A percentile compares a stretch with the other conserved stretches of the same genome.
phyloP scores from a whole-genome alignment of 495 filamentous ascomycete species.

The Choiromyces venosus region DNA sequence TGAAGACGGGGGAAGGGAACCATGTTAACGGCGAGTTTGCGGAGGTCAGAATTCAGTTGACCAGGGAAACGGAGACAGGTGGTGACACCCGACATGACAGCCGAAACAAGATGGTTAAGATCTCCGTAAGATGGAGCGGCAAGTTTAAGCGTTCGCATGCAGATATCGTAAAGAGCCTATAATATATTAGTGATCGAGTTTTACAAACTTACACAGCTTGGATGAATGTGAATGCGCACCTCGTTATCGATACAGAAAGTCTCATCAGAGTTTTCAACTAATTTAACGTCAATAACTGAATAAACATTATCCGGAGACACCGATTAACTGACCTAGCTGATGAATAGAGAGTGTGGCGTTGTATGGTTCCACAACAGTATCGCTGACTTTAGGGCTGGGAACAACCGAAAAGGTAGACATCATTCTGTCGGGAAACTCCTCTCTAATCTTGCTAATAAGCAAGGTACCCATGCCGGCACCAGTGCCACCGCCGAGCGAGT shows the following conservation, averaged over 20 bases:
- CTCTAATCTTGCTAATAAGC: conserved; percentile 99
- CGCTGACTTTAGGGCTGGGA: conserved; percentile 96
- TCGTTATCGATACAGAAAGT: conserved; percentile 99
- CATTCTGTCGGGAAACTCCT: conserved; percentile 99
- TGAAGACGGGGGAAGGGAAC: conserved; percentile 99
- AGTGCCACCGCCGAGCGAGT: conserved; percentile 99
- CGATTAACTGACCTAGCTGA: conserved; percentile 57
- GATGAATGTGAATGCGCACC: conserved; percentile 44
- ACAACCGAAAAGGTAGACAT: conserved; percentile 99
- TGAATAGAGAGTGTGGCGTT: conserved; percentile 98
- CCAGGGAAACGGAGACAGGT: conserved; percentile 98
- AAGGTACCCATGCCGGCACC: conserved; percentile 99
- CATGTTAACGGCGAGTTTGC: conserved; percentile 99
- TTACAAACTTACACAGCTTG: neutral
- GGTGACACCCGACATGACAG: conserved; percentile 99
- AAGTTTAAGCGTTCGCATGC: conserved; percentile 99
- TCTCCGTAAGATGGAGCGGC: conserved; percentile 97
- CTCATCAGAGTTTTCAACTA: conserved; percentile 98
- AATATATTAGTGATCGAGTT: neutral
- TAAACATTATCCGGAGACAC: neutral
- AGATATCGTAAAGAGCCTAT: conserved; percentile 93
- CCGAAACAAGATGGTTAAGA: conserved; percentile 97
- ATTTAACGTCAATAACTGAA: conserved; percentile 1
- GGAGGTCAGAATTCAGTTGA: conserved; percentile 98
- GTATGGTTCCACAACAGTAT: conserved; percentile 99